These are phyloP conservation scores for Saprolegnia diclina DNA, from an alignment of 352 stramenopile genomes.

Conservation along the genomic window DNA sequence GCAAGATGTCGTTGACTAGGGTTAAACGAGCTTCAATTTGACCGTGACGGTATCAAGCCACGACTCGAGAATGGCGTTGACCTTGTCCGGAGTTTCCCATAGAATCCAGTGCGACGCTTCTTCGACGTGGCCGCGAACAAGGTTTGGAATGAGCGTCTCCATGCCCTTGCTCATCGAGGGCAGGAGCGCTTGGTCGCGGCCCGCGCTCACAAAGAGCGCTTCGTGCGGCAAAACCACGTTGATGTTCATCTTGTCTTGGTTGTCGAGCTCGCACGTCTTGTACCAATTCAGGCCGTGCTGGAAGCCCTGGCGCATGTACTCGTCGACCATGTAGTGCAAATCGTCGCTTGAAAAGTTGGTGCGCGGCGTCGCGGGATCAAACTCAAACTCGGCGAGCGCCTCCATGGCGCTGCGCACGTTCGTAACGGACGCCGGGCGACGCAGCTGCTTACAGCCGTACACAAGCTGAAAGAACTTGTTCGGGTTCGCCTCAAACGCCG, in stretches of 20 bases:
- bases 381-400: constrained; percentile 1
- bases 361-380: background rate
- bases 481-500: background rate
- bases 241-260: constrained; percentile 33
- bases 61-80: constrained; percentile 36
- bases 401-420: background rate
- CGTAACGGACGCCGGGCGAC: constrained; percentile 5
- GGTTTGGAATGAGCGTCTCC: constrained; percentile 41
- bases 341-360: constrained; percentile 39
- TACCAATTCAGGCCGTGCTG: constrained; percentile 47
- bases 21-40: too few relatives aligned
- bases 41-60: constrained; percentile 26
- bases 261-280: constrained; percentile 40
- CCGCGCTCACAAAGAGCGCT: constrained; percentile 54
- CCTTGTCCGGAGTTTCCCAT: constrained; percentile 45
- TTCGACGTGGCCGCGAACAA: constrained; percentile 46
- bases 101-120: constrained; percentile 57
- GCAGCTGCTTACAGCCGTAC: background rate
- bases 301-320: constrained; percentile 52
- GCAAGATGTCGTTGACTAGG: too few relatives aligned
- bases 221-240: constrained; percentile 36
- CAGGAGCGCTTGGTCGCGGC: constrained; percentile 46
- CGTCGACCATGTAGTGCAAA: constrained; percentile 51
- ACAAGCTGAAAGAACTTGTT: background rate
- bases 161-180: constrained; percentile 56